Percentiles rank a stretch among this genome's conserved stretches.
Evolutionary conservation across 1,139 yeast genomes (phyloP).

Genomic region (Candida sp.): DNA sequence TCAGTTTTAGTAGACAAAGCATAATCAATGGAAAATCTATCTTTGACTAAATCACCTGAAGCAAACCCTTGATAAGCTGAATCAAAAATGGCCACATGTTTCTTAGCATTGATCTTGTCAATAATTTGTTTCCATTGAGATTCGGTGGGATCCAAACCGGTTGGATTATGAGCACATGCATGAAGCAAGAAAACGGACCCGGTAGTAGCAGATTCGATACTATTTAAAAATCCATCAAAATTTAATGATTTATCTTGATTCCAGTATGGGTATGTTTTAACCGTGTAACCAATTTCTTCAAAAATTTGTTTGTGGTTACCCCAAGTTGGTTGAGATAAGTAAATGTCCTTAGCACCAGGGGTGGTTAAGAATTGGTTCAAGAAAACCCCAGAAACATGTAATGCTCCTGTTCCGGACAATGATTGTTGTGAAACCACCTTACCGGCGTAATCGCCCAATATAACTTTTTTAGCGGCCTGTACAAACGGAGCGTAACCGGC

Average conservation of each 20-base stretch:
- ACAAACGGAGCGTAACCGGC: constrained; percentile 73
- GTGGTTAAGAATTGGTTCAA: constrained; percentile 47
- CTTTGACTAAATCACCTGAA: constrained; percentile 74
- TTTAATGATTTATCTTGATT: constrained; percentile 60
- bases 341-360: constrained; percentile 47
- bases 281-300: constrained; percentile 59
- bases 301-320: constrained; percentile 90
- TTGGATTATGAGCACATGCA: constrained; percentile 52
- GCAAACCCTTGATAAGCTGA: constrained; percentile 49
- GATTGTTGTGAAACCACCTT: constrained; percentile 79
- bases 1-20: constrained; percentile 55
- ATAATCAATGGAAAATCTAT: constrained; percentile 83
- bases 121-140: constrained; percentile 40
- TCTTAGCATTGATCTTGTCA: constrained; percentile 33
- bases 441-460: constrained; percentile 63
- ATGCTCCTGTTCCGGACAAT: constrained; percentile 94
- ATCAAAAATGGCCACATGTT: constrained; percentile 43
- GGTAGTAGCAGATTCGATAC: constrained; percentile 67
- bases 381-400: constrained; percentile 83
- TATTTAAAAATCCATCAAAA: constrained; percentile 61
- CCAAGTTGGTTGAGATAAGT: constrained; percentile 93
- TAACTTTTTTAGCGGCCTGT: constrained; percentile 71
- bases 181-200: constrained; percentile 69
- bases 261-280: constrained; percentile 77
- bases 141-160: constrained; percentile 47